A percentile compares a stretch with the other conserved stretches of the same genome.
Evolutionary conservation across 225 moss, liverwort and hornwort species (phyloP).

Genomic region (Ulota crispa): DNA sequence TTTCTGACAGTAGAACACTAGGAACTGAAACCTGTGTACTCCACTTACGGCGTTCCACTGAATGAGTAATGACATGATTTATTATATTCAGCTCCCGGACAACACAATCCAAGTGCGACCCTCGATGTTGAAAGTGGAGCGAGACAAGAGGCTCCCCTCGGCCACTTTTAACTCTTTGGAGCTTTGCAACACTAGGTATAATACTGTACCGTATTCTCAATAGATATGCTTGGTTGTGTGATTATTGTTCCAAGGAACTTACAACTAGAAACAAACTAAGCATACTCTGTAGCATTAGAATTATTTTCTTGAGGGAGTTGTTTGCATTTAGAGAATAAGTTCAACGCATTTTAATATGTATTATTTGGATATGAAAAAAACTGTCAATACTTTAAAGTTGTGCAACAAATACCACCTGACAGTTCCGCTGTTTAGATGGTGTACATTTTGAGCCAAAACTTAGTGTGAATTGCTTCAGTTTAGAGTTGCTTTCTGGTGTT

Average conservation of each 20-base stretch:
- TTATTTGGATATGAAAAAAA: background rate
- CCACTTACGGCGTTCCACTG: background rate
- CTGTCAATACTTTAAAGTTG: background rate
- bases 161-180: conserved; percentile 38
- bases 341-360: background rate
- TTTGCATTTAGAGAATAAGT: background rate
- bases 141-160: conserved; percentile 2
- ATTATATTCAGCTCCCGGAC: conserved; percentile 32
- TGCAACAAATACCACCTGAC: too few species aligned
- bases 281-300: background rate
- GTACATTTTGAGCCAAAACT: background rate
- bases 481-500: background rate
- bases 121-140: conserved; percentile 49
- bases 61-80: background rate
- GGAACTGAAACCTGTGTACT: background rate
- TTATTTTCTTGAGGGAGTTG: background rate
- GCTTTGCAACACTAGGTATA: conserved; percentile 51
- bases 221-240: background rate
- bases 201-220: background rate
- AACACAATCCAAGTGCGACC: conserved; percentile 44
- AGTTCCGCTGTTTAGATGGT: background rate
- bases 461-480: background rate
- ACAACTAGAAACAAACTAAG: background rate
- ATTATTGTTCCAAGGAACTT: background rate
- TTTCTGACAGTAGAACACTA: background rate